Evolutionary conservation across 495 filamentous ascomycete species (phyloP), one percentile per base, ranked within the genome.

Genomic region (Hypoxylon fuscum): DNA sequence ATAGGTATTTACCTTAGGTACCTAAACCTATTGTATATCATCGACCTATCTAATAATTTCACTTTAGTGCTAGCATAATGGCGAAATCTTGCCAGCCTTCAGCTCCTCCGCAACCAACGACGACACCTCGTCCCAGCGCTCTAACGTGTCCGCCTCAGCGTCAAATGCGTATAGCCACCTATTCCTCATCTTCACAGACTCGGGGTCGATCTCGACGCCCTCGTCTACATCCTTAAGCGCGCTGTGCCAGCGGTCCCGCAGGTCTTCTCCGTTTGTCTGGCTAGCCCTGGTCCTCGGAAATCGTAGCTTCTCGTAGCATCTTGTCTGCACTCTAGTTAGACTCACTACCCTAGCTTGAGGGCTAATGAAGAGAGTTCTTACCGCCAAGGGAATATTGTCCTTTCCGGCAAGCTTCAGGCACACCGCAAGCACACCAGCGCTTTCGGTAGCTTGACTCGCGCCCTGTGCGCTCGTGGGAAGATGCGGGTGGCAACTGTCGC

Each of bases 181-280:
- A 45, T 83, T 83, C 62, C 74, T 68, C 53, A 84, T 83, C 71
- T 81, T 84, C 14, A 83, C 62, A 17, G 76, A 74, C 55, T 84
- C 80, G 3, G 81, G 81, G 62, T 84, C 79, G 49, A 82, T 78
- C 55, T 83, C 77, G 0, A 72, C 68, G 17, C 76, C 73, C n/a
- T 78, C 75, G 11, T 77, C 79, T 14, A 79, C 72, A 25, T 73
- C 64, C 62, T 79, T 82, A 17, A 84, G 68, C 34, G 76, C 77
- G 54, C 72, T 78, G 51, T 84, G 81, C 81, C 81, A 84, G 14
- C 81, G 66, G 59, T 83, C 79, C n/a, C 81, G 56, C 22, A 84
- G 44, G 56, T 83, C 81, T 62, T 82, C 79, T 0, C 81, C 81
- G 54, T 84, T 82, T 12, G 72, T 73, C 61, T 83, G 81, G 42